phyloP scores from a whole-genome alignment of 805 yeast genomes.

The Teunomyces funiuensis region DNA sequence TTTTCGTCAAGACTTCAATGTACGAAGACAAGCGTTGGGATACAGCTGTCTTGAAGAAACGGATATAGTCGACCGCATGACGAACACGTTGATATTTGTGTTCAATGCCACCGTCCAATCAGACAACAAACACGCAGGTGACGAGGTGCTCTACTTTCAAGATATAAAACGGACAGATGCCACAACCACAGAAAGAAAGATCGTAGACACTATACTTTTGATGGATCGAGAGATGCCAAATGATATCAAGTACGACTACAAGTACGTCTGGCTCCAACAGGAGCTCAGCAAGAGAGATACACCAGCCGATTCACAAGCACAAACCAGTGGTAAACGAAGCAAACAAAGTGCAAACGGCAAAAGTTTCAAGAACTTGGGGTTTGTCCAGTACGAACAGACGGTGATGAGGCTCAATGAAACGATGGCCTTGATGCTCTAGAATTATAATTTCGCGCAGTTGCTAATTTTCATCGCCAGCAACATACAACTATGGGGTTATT shows the following conservation, averaged over 20 bases:
- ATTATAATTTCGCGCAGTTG: neutral
- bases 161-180: slow-evolving; percentile 16
- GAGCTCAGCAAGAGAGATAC: slow-evolving; percentile 6
- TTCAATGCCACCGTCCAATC: slow-evolving; percentile 28
- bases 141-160: slow-evolving; percentile 14
- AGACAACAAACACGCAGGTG: slow-evolving; percentile 6
- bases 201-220: slow-evolving; percentile 23
- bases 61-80: slow-evolving; percentile 20
- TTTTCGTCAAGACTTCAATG: slow-evolving; percentile 16
- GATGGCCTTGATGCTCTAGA: neutral
- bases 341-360: slow-evolving; percentile 7
- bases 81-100: slow-evolving; percentile 31
- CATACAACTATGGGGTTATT: slow-evolving; percentile 17
- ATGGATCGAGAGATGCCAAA: slow-evolving; percentile 24
- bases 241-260: slow-evolving; percentile 24
- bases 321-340: too few species aligned
- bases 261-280: slow-evolving; percentile 22
- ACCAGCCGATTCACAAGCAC: too few species aligned
- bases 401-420: slow-evolving; percentile 31
- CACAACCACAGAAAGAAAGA: slow-evolving; percentile 20
- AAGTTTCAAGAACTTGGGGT: slow-evolving; percentile 19
- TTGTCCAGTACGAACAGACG: slow-evolving; percentile 22
- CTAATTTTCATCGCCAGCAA: neutral
- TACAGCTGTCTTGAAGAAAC: slow-evolving; percentile 2
- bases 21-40: slow-evolving; percentile 13